phyloP scores from a whole-genome alignment of 768 basidiomycete genomes.

The Termitomyces heimii region DNA sequence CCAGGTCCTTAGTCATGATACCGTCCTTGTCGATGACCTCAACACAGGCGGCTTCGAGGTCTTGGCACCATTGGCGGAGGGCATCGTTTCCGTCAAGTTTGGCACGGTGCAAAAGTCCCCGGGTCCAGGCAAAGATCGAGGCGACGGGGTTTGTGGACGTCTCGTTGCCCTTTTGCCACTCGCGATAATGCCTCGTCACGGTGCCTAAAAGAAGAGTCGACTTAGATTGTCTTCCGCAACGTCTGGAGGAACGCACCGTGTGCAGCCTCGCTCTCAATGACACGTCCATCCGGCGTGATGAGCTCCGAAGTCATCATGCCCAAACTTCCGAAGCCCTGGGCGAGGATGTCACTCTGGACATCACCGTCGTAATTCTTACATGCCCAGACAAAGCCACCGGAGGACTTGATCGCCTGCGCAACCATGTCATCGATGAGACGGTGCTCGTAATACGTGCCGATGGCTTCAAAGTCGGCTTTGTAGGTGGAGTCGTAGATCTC shows the following conservation, averaged over 20 bases:
- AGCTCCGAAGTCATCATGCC: slow-evolving; percentile 99
- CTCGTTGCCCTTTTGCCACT: slow-evolving; percentile 95
- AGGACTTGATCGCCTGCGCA: slow-evolving; percentile 94
- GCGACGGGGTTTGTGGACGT: slow-evolving; percentile 99
- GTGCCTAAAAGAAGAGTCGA: slow-evolving; percentile 43
- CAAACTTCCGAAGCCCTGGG: slow-evolving; percentile 93
- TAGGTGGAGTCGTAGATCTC: slow-evolving; percentile 86
- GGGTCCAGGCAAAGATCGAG: slow-evolving; percentile 98
- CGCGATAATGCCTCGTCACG: slow-evolving; percentile 95
- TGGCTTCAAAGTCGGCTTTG: slow-evolving; percentile 61
- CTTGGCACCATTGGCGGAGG: slow-evolving; percentile 67
- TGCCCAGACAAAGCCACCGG: slow-evolving; percentile 85
- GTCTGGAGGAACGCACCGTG: slow-evolving; percentile 49
- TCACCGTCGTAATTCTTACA: slow-evolving; percentile 82
- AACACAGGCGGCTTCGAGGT: slow-evolving; percentile 82
- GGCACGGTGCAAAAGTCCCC: slow-evolving; percentile 88
- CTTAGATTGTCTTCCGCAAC: neutral
- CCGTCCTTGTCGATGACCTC: slow-evolving; percentile 89
- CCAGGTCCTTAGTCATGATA: slow-evolving; percentile 96
- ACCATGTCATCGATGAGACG: slow-evolving; percentile 98
- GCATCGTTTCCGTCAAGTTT: slow-evolving; percentile 82
- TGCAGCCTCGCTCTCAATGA: slow-evolving; percentile 94
- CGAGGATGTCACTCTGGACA: slow-evolving; percentile 89
- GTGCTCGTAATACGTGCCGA: slow-evolving; percentile 89
- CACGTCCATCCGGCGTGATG: slow-evolving; percentile 89